A percentile compares a stretch with the other conserved stretches of the same genome.
Evolutionary conservation across 345 rosid species (phyloP).

Genomic region (Eucalyptus polyanthemos): DNA sequence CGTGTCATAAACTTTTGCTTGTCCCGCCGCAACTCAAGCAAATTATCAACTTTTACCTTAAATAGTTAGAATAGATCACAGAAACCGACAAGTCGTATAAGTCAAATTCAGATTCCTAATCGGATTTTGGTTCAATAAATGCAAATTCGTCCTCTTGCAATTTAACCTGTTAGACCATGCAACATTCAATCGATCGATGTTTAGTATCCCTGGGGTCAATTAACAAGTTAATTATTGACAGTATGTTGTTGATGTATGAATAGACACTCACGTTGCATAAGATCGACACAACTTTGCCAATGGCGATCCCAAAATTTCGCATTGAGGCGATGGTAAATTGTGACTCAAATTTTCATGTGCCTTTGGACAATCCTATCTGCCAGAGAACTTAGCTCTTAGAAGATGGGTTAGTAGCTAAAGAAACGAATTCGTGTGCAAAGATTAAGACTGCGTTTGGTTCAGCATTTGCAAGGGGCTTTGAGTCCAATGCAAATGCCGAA

Average conservation of each 20-base stretch:
- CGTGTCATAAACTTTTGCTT: not conserved
- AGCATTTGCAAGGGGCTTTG: too few relatives aligned
- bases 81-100: not conserved
- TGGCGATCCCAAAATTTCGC: not conserved
- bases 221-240: not conserved
- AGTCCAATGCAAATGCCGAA: too few relatives aligned
- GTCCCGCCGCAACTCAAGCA: not conserved
- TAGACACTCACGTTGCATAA: fast-evolving
- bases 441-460: too few relatives aligned
- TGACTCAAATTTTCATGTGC: not conserved
- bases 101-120: not conserved
- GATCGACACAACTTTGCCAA: not conserved
- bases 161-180: not conserved
- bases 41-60: too few relatives aligned
- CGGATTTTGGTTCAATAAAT: not conserved
- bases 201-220: not conserved
- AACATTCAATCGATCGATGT: not conserved
- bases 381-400: not conserved
- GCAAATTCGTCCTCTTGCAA: not conserved
- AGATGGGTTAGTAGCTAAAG: not conserved
- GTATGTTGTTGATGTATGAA: not conserved
- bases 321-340: not conserved
- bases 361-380: not conserved
- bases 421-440: not conserved
- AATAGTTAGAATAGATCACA: not conserved